Evolutionary conservation across 139 green algal genomes (phyloP), one percentile per base, ranked within the genome.

Genomic region (Closterium sp.): DNA sequence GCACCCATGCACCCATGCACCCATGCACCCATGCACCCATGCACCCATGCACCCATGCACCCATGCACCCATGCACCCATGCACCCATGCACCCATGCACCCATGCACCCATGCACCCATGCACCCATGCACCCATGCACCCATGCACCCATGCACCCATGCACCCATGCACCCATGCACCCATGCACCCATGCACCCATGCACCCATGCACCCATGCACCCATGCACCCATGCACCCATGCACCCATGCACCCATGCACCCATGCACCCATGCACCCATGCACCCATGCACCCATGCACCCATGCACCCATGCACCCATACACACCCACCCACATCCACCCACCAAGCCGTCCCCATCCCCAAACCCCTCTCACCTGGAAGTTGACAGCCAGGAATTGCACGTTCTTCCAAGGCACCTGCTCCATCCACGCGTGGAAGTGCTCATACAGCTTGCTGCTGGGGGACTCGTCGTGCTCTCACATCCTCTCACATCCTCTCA

Each of bases 351-450:
- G 1, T 42, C 29, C 31, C 34, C 31, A 10, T 42, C 34, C 32
- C 4, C 2, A 7, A 73, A 9, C 50, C 9, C 9, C 0, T 73
- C 84, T 30, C 84, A 87, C 84, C 89, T 92, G 89, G 86, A 92
- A 92, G 73, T 92, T 62, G 9, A 92, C 89, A 2, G 38, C 89
- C 21, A 92, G 27, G 38, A 92, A 92, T 70, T 92, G 89, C 4
- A 92, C 45, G 31, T 21, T 32, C 86, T 87, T 31, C 0, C 29
- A 6, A 2, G 38, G 89, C 0, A 70, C 42, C n/a, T 42, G 27
- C 28, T 27, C 89, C 89, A 92, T 88, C 89, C 89, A 92, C 32
- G 45, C 89, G 27, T 92, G 17, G 24, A 62, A 92, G 2, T 88
- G 70, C 38, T 92, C 89, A 24, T 92, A 92, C 9, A 79, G 70